phyloP scores from a whole-genome alignment of 2,329 filamentous ascomycete genomes.

The Fusarium nelsonii region DNA sequence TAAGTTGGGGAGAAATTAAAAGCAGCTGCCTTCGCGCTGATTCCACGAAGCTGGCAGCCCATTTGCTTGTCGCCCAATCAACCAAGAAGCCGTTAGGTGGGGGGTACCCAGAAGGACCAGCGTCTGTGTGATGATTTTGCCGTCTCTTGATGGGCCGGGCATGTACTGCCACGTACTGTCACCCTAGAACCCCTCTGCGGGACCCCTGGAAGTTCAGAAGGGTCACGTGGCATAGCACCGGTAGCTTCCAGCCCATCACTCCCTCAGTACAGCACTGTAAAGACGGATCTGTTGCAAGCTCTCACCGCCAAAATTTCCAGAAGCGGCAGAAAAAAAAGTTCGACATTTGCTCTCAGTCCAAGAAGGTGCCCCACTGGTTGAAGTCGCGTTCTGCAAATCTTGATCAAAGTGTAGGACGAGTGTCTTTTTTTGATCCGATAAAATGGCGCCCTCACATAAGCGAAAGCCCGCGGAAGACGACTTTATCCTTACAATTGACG shows the following conservation, averaged over 20 bases:
- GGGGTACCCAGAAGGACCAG: slow-evolving; percentile 45
- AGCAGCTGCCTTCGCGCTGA: slow-evolving; percentile 44
- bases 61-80: slow-evolving; percentile 50
- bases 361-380: slow-evolving; percentile 37
- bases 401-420: slow-evolving; percentile 19
- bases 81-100: slow-evolving; percentile 42
- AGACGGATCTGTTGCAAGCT: background rate
- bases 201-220: slow-evolving; percentile 23
- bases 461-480: slow-evolving; percentile 66
- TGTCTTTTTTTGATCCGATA: slow-evolving; percentile 29
- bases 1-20: slow-evolving; percentile 50
- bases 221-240: slow-evolving; percentile 36
- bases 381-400: slow-evolving; percentile 41
- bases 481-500: slow-evolving; percentile 70
- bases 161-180: slow-evolving; percentile 36
- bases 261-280: no score
- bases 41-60: slow-evolving; percentile 44
- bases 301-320: slow-evolving; percentile 52
- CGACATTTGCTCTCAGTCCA: slow-evolving; percentile 32
- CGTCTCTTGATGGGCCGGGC: slow-evolving; percentile 3
- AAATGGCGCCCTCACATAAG: slow-evolving; percentile 63
- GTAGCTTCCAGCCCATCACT: background rate
- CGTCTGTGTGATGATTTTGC: slow-evolving; percentile 22
- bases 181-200: slow-evolving; percentile 25
- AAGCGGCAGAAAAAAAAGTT: slow-evolving; percentile 52